Evolutionary conservation across 192 early-diverging fungal genomes (phyloP), one percentile per base, ranked within the genome.

Genomic region (Obelidium mucronatum): DNA sequence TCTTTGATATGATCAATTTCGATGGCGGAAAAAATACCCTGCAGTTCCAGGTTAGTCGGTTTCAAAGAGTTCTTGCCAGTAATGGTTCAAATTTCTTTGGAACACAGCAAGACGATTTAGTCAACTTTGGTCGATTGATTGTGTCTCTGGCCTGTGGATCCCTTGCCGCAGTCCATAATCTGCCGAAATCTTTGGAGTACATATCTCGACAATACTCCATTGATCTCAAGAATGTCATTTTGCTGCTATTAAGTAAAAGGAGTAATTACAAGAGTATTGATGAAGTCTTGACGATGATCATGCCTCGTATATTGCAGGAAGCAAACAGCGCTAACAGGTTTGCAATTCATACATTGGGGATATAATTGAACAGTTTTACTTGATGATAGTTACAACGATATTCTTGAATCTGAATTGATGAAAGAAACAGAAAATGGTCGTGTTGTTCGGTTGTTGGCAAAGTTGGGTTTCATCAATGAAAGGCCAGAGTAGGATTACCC

Each of bases 391-490:
- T 85, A 91, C 60, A 93, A 92, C 31, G 97, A 99, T 76, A 62
- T 89, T 52, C 84, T 98, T 56, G 91, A 93, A 81, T 86, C 80
- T 40, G 94, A 93, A 61, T 81, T 98, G 67, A 79, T 84, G 36
- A 83, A 89, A 35, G 98, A 99, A 82, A 86, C 95, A 55, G 91
- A 96, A 80, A 99, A 99, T 73, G 95, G 94, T 35, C 90, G 98
- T 31, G 68, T 98, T 42, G 89, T 92, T n/a, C 83, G 96, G 35
- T 78, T 99, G 37, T 42, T 99, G 48, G 91, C 90, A 82, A 97
- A 98, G 81, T 85, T 98, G 54, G 95, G 93, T 28, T 96, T 95
- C 76, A 95, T 99, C 71, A 94, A 93, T 74, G 95, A 97, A 82
- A 82, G 95, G 26, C 92, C 93, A 37, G 93, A 94, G 90, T 90